phyloP scores from a whole-genome alignment of 352 stramenopile genomes.

The Nothophytophthora sp. region DNA sequence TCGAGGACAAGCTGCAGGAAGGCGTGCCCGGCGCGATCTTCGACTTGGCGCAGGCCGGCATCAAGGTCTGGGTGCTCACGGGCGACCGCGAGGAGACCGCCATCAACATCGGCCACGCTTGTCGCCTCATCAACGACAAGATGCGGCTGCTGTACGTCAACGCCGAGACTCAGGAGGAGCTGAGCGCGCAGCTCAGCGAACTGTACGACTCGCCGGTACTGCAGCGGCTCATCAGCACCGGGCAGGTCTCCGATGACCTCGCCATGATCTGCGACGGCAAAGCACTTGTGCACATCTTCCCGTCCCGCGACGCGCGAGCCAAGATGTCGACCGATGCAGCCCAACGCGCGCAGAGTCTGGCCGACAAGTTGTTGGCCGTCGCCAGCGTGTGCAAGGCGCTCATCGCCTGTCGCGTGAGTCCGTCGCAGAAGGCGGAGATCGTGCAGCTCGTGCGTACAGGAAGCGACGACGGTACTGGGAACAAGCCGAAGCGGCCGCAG shows the following conservation, averaged over 20 bases:
- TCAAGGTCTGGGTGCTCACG: constrained; percentile 98
- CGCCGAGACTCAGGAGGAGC: constrained; percentile 35
- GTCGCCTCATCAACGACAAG: constrained; percentile 60
- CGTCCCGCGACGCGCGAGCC: constrained; percentile 45
- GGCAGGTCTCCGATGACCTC: constrained; percentile 43
- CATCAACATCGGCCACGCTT: constrained; percentile 96
- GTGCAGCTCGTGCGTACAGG: constrained; percentile 66
- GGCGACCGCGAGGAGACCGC: constrained; percentile 98
- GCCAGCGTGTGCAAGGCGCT: constrained; percentile 70
- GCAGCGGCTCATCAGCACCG: constrained; percentile 38
- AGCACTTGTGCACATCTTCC: constrained; percentile 67
- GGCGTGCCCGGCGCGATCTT: constrained; percentile 93
- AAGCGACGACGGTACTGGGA: not conserved
- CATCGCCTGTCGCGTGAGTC: constrained; percentile 84
- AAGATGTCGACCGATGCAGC: constrained; percentile 34
- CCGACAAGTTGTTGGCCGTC: constrained; percentile 49
- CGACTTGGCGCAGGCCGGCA: constrained; percentile 92
- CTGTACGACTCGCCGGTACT: constrained; percentile 40
- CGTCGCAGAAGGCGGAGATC: constrained; percentile 83
- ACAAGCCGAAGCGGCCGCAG: constrained; percentile 21
- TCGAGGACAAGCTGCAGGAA: constrained; percentile 97
- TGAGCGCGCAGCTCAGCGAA: constrained; percentile 52
- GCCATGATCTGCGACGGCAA: constrained; percentile 72
- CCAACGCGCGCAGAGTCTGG: constrained; percentile 31
- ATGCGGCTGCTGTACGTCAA: constrained; percentile 77